Evolutionary conservation across 2,329 filamentous ascomycete genomes (phyloP).

Genomic region (Whalleya microplaca): DNA sequence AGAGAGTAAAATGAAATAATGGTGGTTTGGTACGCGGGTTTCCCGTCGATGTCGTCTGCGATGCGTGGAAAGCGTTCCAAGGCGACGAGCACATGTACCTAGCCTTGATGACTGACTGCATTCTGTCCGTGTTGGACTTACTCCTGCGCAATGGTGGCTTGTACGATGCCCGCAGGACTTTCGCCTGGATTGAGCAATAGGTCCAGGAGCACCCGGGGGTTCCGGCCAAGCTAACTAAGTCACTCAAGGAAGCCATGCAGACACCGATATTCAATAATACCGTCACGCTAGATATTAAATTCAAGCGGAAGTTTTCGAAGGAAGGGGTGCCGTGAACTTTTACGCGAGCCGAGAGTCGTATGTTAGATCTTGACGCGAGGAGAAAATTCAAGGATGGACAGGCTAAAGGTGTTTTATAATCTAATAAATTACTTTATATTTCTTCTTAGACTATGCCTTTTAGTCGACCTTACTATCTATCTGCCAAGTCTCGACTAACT

Average conservation of each 20-base stretch:
- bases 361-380: slow-evolving; percentile 28
- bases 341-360: slow-evolving; percentile 22
- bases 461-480: no score
- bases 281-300: slow-evolving; percentile 33
- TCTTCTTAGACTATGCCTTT: no score
- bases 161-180: slow-evolving; percentile 28
- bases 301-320: slow-evolving; percentile 28
- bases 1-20: no score
- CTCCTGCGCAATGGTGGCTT: slow-evolving; percentile 29
- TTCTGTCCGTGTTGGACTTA: slow-evolving; percentile 36
- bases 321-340: slow-evolving; percentile 29
- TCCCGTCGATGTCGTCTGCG: slow-evolving; percentile 23
- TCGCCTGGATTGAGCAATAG: slow-evolving; percentile 21
- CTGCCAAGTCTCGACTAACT: no score
- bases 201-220: slow-evolving; percentile 29
- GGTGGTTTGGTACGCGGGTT: slow-evolving; percentile 9
- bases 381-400: slow-evolving; percentile 21
- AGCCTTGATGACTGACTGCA: slow-evolving; percentile 31
- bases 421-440: no score
- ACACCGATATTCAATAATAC: slow-evolving; percentile 23
- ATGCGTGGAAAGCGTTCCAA: slow-evolving; percentile 31
- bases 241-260: slow-evolving; percentile 23
- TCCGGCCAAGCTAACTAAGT: slow-evolving; percentile 16
- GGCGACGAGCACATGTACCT: slow-evolving; percentile 30
- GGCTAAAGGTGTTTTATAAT: no score